These are phyloP conservation scores for Marasmius fiardii DNA, from an alignment of 1,284 basidiomycete genomes.

Conservation along the genomic window DNA sequence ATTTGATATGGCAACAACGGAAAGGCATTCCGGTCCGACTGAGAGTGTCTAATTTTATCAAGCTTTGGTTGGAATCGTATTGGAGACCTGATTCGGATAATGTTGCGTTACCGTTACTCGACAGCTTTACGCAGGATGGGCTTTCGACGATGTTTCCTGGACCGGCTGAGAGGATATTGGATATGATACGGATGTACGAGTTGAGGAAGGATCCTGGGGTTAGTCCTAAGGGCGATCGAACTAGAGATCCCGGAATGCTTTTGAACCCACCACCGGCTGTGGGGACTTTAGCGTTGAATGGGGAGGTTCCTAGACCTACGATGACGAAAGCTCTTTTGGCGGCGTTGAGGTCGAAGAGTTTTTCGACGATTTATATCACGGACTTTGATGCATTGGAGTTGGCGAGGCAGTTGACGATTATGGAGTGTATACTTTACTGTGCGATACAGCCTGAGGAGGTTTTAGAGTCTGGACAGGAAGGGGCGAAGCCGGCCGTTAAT, in stretches of 20 bases:
- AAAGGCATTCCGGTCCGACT: slow-evolving; percentile 89
- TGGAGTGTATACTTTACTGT: slow-evolving; percentile 88
- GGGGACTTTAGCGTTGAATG: slow-evolving; percentile 29
- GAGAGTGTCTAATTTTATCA: slow-evolving; percentile 89
- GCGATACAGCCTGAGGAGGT: slow-evolving; percentile 83
- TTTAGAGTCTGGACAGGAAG: slow-evolving; percentile 56
- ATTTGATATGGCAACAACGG: slow-evolving; percentile 75
- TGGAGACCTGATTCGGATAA: slow-evolving; percentile 78
- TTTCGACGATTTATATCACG: slow-evolving; percentile 63
- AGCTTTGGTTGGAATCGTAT: slow-evolving; percentile 89
- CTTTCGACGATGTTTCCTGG: slow-evolving; percentile 62
- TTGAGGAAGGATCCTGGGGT: slow-evolving; percentile 39
- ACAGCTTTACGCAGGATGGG: slow-evolving; percentile 62
- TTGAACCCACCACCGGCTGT: slow-evolving; percentile 55
- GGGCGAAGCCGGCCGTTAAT: slow-evolving; percentile 61
- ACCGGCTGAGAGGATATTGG: slow-evolving; percentile 71
- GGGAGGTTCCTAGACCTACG: slow-evolving; percentile 74
- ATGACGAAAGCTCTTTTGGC: slow-evolving; percentile 82
- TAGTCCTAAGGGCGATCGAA: slow-evolving; percentile 57
- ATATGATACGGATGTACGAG: slow-evolving; percentile 54
- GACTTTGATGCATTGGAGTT: slow-evolving; percentile 94
- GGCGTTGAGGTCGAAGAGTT: slow-evolving; percentile 57
- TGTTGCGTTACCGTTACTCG: slow-evolving; percentile 54
- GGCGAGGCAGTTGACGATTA: slow-evolving; percentile 92
- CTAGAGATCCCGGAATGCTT: slow-evolving; percentile 65